Base-by-base conservation (phyloP, 1,139 yeast genomes). In the Kodamaea sp. region DNA sequence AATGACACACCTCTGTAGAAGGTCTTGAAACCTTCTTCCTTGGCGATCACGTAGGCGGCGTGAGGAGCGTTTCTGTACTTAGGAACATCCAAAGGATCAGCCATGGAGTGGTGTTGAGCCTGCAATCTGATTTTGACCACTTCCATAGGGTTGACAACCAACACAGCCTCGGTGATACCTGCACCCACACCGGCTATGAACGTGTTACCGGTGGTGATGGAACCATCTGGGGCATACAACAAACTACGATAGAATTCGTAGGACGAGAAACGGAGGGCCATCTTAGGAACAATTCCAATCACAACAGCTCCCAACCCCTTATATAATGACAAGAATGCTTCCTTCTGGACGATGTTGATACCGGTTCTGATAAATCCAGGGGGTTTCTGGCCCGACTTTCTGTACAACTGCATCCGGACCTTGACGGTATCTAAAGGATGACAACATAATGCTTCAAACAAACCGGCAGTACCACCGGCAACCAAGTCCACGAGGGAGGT, bases 401-500 rank as follows among this genome's bases (percentile, higher is more conserved):
- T 76, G 57, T 83, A 81, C 52, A 90, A 76, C 64, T 90, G 97
- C 97, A 90, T 90, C 59, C 97, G 79, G 44, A 92, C 98, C 66
- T 92, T 92, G 60, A 92, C 87, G 31, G 98, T 92, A 55, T 83
- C 92, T 54, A 90, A 76, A 10, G 97, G 97, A 61, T 92, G 98
- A 63, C 98, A 92, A 60, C 94, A 82, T 47, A 92, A 74, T 14
- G 97, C 98, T 68, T 92, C 98, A 59, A 89, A 87, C 43, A 90
- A 73, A 42, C 98, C 98, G 13, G 98, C 98, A 10, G 94, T 83
- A 54, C 98, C 98, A 49, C 98, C 98, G 29, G 97, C 95, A 37
- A 89, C 72, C 53, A 90, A 76, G 60, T 89, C 96, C 42, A 86
- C 77, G 25, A 83, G 79, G 27, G 72, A 59, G 40, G 57, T 66